Base-by-base conservation (phyloP, 345 rosid species). In the Aethionema arabicum region DNA sequence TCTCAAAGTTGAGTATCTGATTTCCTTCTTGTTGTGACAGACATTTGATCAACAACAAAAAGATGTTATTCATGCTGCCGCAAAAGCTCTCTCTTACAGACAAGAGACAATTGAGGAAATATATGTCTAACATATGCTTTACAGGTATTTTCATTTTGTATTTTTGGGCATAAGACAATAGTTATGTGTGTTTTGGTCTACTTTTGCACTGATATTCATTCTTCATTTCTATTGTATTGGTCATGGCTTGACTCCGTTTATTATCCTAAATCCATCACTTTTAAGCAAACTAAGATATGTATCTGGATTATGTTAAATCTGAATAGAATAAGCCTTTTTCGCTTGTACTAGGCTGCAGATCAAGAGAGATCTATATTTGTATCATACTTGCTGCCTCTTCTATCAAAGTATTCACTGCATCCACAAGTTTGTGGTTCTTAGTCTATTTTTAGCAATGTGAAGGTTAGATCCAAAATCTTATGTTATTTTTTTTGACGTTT, bases 31-130 rank as follows among this genome's bases (percentile, higher is more conserved):
- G 56, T 51, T 65, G 54, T 54, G 66, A 43, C 68, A 93, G 99
- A 96, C 99, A 80, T 93, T 93, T 79, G 99, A 90, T 80, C 96
- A 87, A 68, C 97, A 90, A 65, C 99, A 90, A 58, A 96, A 93
- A 66, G 99, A 93, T 81, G 90, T 87, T 69, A 88, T 93, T 54
- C 97, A 93, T 79, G 95, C 99, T 72, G 88, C 96, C 48, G 82
- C 97, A 8, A 90, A 93, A 82, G 90, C 99, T 68, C 92, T 90
- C 59, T 84, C 97, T 6, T 93, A 90, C 67, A 80, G 97, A 74
- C 99, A 93, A 67, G 97, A 90, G 70, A 85, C 90, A 55, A 87
- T 93, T 65, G 99, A 93, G 79, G 99, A 93, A 93, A 93, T 68
- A 84, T 93, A 63, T 91, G 86, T 29, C 68, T 93, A 10, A 84